Base-by-base conservation (phyloP, 2,329 filamentous ascomycete genomes). In the Talaromyces sp. region DNA sequence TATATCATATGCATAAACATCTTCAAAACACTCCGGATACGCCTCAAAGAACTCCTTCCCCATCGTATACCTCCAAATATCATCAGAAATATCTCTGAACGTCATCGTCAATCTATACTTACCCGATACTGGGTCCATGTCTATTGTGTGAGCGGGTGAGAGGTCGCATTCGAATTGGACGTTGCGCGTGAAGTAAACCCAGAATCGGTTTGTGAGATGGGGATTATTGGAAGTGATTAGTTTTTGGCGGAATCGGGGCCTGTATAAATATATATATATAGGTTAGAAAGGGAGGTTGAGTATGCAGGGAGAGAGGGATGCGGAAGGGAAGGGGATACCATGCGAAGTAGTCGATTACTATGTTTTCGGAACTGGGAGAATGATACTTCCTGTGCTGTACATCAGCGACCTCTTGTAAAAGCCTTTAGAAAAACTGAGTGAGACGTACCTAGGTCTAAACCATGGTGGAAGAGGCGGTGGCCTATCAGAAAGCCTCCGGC, bases 211-310 rank as follows among this genome's bases (percentile, higher is more conserved):
- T 37, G 59, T 61, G 5, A 61, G n/a, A 3, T 27, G 27, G 6
- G 59, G 45, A 3, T 50, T 25, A 10, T 61, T 61, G 43, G 59
- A 61, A 17, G 59, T 50, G 35, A 50, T 61, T 50, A 61, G 43
- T 37, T 37, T 49, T 61, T 61, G 27, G 41, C 59, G 59, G 33
- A 61, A 61, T 35, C 45, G 59, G 3, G 59, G 59, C 59, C 59
- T 61, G 25, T 13, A 11, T 35, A 31, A 5, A 11, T 31, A 9
- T 27, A 19, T 49, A 19, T 49, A 8, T 25, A 37, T 22, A 22
- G 33, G 35, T 61, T 61, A 61, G 45, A 15, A 19, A 19, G 10
- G 17, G 15, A 25, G 50, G 9, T 35, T 33, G 6, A 31, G 35
- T 7, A 3, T 6, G 35, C 9, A 37, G 11, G 7, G 9, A 31